Conservation (phyloP, 2,329 filamentous ascomycete genomes). For the Nigrograna mackinnonii region DNA sequence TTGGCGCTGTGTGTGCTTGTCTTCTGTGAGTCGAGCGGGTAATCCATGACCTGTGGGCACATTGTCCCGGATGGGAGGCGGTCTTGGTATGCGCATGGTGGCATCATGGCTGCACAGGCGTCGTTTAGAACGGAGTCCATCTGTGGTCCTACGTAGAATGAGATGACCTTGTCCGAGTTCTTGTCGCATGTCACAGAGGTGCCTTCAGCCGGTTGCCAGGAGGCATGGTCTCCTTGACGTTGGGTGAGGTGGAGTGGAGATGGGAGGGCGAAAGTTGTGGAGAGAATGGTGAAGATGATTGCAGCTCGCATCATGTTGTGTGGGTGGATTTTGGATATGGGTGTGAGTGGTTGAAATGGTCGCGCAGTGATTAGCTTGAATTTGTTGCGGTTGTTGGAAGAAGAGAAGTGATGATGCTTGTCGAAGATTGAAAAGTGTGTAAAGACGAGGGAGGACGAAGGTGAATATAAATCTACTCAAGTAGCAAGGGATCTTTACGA, state of each 20-base stretch:
- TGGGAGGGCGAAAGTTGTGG: not conserved
- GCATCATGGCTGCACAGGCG: constrained; percentile 2
- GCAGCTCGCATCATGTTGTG: not conserved
- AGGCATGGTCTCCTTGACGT: not conserved
- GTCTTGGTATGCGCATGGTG: constrained; percentile 1
- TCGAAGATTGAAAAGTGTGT: no score
- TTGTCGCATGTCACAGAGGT: constrained; percentile 1
- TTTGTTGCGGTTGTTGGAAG: no score
- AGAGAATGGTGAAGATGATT: not conserved
- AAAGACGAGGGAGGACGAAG: no score
- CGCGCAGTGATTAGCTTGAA: no score
- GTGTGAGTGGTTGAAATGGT: no score
- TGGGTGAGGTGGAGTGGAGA: not conserved
- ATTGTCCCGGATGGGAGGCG: not conserved
- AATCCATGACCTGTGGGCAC: not conserved
- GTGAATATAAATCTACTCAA: no score
- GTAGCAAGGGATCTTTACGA: no score
- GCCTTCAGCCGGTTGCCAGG: not conserved
- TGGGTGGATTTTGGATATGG: no score
- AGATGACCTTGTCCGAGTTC: constrained; percentile 1
- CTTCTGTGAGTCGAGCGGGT: constrained; percentile 5
- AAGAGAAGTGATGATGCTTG: no score
- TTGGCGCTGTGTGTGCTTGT: constrained; percentile 20
- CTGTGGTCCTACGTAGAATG: not conserved
- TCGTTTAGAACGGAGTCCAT: not conserved